Base-by-base conservation (phyloP, 1,284 basidiomycete species). In the Cerioporus squamosus region DNA sequence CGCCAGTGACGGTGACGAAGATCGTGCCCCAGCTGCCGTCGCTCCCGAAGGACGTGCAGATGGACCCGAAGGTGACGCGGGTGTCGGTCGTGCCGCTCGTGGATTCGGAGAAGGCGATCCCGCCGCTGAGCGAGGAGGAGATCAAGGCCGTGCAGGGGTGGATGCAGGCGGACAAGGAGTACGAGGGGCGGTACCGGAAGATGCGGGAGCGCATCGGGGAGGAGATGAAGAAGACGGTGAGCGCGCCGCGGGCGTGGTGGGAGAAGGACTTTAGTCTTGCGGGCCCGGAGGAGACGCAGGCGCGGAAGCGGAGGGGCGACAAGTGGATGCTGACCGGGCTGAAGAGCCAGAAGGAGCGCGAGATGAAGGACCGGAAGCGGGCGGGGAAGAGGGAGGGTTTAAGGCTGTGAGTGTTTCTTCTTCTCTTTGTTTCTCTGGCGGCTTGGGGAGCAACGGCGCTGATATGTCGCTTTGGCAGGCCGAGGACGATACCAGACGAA, bases 301-400 rank as follows among this genome's bases (percentile, higher is more conserved):
- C 64, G 22, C 57, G 58, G 23, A 43, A 57, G 39, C 54, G 62
- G 54, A 50, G 65, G 31, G 75, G 77, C 26, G 83, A 86, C 63
- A 77, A 78, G 57, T 88, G 94, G 70, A 53, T 61, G 38, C 46
- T 73, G 29, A 66, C 67, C 22, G 71, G 71, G 14, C n/a, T 70
- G 53, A 71, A 70, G 59, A 51, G 57, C n/a, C 46, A 61, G 75
- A 81, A 63, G 74, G 74, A 66, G 55, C 51, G 62, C 70, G 77
- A 69, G 71, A 76, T 70, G 60, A 76, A 75, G 61, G 74, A 77
- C 55, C 79, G 80, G 64, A 81, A 80, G 72, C 84, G 81, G 66
- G 78, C 81, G 29, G 78, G 81, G 23, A 82, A 77, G 72, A 78
- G 91, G 66, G 90, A 93, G 69, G 89, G 93, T 20, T 73, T 90